Base-by-base conservation (phyloP, 2,329 filamentous ascomycete species). In the Curvularia hawaiiensis region DNA sequence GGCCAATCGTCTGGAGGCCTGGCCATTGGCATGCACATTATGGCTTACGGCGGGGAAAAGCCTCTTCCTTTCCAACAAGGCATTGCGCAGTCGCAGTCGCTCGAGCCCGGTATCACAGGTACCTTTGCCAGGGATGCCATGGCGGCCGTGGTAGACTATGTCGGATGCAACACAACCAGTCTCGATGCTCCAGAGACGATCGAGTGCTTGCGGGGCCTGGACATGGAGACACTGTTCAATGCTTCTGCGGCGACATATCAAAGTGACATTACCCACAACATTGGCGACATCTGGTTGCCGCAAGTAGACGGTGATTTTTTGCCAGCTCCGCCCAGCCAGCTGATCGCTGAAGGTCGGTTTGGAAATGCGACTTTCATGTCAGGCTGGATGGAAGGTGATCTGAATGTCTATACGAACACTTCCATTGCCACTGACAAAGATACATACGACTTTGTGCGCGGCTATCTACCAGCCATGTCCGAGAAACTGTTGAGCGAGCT, bases 221-320 rank as follows among this genome's bases (percentile, higher is more conserved):
- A 79, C 52, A 81, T 74, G 53, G 65, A 77, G 2, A 74, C 74
- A 0, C 70, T 85, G 5, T 71, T 83, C 16, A 72, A 79, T 41
- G 77, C 80, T 0, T 78, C 81, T 0, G 62, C 80, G n/a, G 64
- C 71, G 0, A 82, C 80, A 0, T 79, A 82, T 52, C 43, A 59
- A 9, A 65, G 61, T 5, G 79, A 78, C 48, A 73, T 77, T 16
- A 59, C 51, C 2, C 66, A 72, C 39, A 77, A 76, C 41, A 65
- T 75, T 50, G 82, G 83, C 12, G 82, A 84, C 53, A 78, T 82
- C 49, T 85, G 80, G 79, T 39, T 83, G 0, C 83, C 83, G 0
- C 76, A 72, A 0, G 79, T 83, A 0, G 82, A 84, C 56, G 78
- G 77, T 14, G 80, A 83, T 61, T 82, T 82, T 62, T 68, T 84